A percentile compares a stretch with the other conserved stretches of the same genome.
Conservation (phyloP, 345 rosid species). For the Ceriops zippeliana region DNA sequence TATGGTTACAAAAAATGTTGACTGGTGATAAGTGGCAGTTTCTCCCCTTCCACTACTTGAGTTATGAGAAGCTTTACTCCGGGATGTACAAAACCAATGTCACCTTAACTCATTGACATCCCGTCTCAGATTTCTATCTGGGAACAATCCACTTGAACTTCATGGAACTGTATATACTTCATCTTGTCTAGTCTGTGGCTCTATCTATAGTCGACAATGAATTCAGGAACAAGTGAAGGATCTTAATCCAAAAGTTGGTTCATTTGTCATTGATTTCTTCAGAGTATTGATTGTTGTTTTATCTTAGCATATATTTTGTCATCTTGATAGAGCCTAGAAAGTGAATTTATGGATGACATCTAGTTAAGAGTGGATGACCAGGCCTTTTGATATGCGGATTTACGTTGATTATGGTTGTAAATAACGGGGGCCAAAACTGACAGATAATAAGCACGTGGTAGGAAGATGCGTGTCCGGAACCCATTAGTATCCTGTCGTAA, state of each 20-base stretch:
- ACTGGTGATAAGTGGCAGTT: constrained; percentile 40
- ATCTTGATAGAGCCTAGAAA: background rate
- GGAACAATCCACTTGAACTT: constrained; percentile 80
- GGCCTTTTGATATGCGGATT: too few relatives aligned
- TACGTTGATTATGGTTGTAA: too few relatives aligned
- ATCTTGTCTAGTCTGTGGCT: constrained; percentile 68
- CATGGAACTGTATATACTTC: constrained; percentile 86
- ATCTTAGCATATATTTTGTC: background rate
- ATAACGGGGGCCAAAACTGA: too few relatives aligned
- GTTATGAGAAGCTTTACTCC: background rate
- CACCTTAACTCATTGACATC: constrained; percentile 11
- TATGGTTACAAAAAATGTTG: constrained; percentile 89
- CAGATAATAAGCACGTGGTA: too few relatives aligned
- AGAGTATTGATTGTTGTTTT: too few relatives aligned
- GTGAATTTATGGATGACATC: background rate
- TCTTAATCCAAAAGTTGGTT: constrained; percentile 75
- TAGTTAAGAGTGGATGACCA: too few relatives aligned
- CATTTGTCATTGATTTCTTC: background rate
- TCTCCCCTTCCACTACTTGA: background rate
- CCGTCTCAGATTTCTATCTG: constrained; percentile 67
- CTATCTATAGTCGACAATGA: constrained; percentile 45
- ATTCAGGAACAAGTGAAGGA: constrained; percentile 78
- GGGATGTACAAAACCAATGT: constrained; percentile 2
- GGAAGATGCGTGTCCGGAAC: too few relatives aligned
- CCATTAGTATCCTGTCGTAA: too few relatives aligned